A percentile compares a stretch with the other conserved stretches of the same genome.
phyloP scores from a whole-genome alignment of 129 eudicot species.

The Daucus carota region DNA sequence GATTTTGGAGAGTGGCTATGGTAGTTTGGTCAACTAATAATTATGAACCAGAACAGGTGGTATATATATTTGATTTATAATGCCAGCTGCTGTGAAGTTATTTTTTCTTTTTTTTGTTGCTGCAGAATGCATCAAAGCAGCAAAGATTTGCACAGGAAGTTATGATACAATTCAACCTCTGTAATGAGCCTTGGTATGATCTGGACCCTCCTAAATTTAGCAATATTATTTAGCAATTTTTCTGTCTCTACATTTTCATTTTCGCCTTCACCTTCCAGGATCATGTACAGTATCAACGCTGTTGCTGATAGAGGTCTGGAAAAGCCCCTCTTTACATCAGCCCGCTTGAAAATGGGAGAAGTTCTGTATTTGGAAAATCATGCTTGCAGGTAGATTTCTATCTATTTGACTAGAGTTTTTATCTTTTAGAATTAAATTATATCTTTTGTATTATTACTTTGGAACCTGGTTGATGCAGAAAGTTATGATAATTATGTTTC shows the following conservation, averaged over 20 bases:
- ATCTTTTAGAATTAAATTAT: neutral
- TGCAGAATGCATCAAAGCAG: slow-evolving; percentile 81
- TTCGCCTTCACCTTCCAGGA: slow-evolving; percentile 40
- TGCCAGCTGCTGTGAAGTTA: too few species aligned
- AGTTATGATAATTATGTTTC: too few species aligned
- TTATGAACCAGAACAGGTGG: too few species aligned
- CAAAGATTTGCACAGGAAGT: slow-evolving; percentile 92
- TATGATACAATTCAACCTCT: slow-evolving; percentile 83
- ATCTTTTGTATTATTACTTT: too few species aligned
- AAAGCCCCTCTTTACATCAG: slow-evolving; percentile 25
- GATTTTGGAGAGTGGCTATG: too few species aligned
- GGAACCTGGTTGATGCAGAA: too few species aligned
- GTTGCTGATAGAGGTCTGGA: too few species aligned
- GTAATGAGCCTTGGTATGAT: slow-evolving; percentile 95
- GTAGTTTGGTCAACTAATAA: too few species aligned
- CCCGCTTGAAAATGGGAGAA: slow-evolving; percentile 72
- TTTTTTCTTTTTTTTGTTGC: slow-evolving; percentile 1
- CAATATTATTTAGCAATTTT: too few species aligned
- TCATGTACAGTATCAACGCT: slow-evolving; percentile 18
- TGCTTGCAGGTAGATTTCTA: slow-evolving; percentile 51
- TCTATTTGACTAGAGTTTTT: neutral
- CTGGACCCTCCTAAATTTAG: too few species aligned
- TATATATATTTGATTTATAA: too few species aligned
- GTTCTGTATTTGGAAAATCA: slow-evolving; percentile 87
- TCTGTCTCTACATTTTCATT: too few species aligned